Percentiles rank a stretch among this genome's conserved stretches.
These are phyloP conservation scores for Penicillium sp. DNA, from an alignment of 2,329 filamentous ascomycete species.

Conservation along the genomic window DNA sequence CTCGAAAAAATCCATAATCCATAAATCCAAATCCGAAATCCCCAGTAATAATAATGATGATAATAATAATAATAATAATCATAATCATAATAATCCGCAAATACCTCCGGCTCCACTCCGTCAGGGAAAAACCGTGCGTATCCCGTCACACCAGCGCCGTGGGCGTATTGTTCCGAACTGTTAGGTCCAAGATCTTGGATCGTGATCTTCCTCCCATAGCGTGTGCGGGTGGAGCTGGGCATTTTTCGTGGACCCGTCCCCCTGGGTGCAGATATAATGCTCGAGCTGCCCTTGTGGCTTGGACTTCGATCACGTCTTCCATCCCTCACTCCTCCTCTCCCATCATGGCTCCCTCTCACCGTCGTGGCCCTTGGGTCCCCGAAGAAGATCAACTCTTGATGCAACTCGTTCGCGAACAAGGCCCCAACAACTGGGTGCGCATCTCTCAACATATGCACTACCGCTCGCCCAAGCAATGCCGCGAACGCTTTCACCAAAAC, in stretches of 20 bases:
- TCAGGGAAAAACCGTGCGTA: not conserved
- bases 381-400: slow-evolving; percentile 70
- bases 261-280: slow-evolving; percentile 33
- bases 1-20: too few relatives aligned
- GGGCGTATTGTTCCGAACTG: slow-evolving; percentile 30
- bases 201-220: slow-evolving; percentile 40
- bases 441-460: slow-evolving; percentile 73
- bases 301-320: slow-evolving; percentile 8
- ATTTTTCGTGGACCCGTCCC: slow-evolving; percentile 36
- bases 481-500: slow-evolving; percentile 92
- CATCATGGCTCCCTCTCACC: slow-evolving; percentile 53
- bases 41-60: too few relatives aligned
- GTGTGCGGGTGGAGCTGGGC: slow-evolving; percentile 31
- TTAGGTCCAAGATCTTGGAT: slow-evolving; percentile 43
- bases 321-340: not conserved
- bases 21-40: too few relatives aligned
- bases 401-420: slow-evolving; percentile 66
- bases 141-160: not conserved
- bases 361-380: slow-evolving; percentile 79
- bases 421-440: slow-evolving; percentile 83
- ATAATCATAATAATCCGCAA: too few relatives aligned
- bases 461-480: slow-evolving; percentile 88
- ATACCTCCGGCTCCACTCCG: not conserved
- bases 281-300: slow-evolving; percentile 26
- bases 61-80: too few relatives aligned